A percentile compares a stretch with the other conserved stretches of the same genome.
Evolutionary conservation across 2,329 filamentous ascomycete species (phyloP).

Genomic region (Orbilia quercus): DNA sequence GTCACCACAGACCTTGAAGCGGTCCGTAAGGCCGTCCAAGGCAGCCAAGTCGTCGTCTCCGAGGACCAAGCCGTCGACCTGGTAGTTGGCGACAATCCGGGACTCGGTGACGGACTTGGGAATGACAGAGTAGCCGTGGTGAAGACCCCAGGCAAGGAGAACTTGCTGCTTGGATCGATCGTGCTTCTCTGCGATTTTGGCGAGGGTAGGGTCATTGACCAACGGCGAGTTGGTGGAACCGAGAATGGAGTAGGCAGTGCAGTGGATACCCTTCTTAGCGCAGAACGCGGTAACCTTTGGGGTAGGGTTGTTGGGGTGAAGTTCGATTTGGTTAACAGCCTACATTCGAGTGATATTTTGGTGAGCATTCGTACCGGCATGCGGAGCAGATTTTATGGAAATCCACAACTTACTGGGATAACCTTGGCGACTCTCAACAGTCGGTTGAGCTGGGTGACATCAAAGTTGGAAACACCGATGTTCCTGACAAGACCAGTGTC

Average conservation of each 20-base stretch:
- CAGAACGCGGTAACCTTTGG: conserved; percentile 80
- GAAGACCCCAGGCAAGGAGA: conserved; percentile 81
- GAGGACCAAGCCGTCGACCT: conserved; percentile 79
- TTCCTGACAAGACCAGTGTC: conserved; percentile 78
- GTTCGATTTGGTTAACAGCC: conserved; percentile 84
- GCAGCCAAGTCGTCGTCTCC: conserved; percentile 77
- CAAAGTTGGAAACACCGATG: conserved; percentile 89
- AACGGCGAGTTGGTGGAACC: conserved; percentile 75
- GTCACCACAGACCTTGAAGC: conserved; percentile 83
- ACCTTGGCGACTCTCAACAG: conserved; percentile 74
- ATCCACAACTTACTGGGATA: conserved; percentile 62
- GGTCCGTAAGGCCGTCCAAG: conserved; percentile 75
- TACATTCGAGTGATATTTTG: conserved; percentile 65
- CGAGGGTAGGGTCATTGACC: conserved; percentile 74
- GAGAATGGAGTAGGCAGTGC: conserved; percentile 78
- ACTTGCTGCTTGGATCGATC: conserved; percentile 79
- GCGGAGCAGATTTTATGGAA: neutral
- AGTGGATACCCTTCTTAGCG: conserved; percentile 78
- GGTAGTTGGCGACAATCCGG: conserved; percentile 80
- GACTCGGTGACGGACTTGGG: conserved; percentile 82
- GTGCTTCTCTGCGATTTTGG: conserved; percentile 73
- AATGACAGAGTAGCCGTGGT: conserved; percentile 84
- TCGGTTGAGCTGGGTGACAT: conserved; percentile 81
- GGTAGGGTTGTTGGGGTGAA: conserved; percentile 84
- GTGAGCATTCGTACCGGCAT: conserved; percentile 12